These are phyloP conservation scores for Penicillium maclennaniae DNA, from an alignment of 495 filamentous ascomycete species.

Conservation along the genomic window DNA sequence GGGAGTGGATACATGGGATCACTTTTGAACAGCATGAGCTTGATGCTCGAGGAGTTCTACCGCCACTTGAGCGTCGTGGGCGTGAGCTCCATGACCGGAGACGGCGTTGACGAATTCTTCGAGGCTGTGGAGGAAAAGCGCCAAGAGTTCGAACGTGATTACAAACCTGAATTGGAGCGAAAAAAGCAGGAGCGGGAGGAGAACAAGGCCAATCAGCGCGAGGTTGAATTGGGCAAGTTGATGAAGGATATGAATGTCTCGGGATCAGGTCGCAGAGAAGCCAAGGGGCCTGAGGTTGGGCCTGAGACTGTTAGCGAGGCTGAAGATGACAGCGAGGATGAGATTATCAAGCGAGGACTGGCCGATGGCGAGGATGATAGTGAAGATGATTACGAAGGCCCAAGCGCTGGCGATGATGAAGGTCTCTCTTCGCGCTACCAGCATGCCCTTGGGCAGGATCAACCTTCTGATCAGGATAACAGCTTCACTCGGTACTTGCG, in stretches of 20 bases:
- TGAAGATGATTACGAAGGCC: conserved; percentile 32
- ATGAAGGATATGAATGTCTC: conserved; percentile 92
- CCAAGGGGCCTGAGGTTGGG: conserved; percentile 21
- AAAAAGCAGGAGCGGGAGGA: conserved; percentile 70
- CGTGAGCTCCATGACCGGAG: conserved; percentile 89
- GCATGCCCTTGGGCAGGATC: conserved; percentile 35
- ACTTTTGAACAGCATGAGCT: conserved; percentile 91
- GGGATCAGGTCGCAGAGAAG: conserved; percentile 34
- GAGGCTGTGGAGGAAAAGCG: conserved; percentile 79
- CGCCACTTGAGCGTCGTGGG: conserved; percentile 85
- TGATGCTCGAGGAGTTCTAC: conserved; percentile 98
- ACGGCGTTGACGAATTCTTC: conserved; percentile 91
- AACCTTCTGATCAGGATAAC: conserved; percentile 37
- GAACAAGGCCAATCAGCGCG: conserved; percentile 61
- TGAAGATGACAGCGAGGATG: conserved; percentile 42
- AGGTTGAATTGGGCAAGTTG: conserved; percentile 81
- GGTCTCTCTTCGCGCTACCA: conserved; percentile 45
- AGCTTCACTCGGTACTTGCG: conserved; percentile 50
- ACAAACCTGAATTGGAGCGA: conserved; percentile 85
- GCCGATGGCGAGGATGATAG: conserved; percentile 35
- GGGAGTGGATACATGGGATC: conserved; percentile 98
- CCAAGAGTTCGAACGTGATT: conserved; percentile 85
- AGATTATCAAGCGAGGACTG: conserved; percentile 29
- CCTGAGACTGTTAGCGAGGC: conserved; percentile 51
- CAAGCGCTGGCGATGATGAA: conserved; percentile 34